A percentile compares a stretch with the other conserved stretches of the same genome.
These are phyloP conservation scores for Fusarium sp. DNA, from an alignment of 2,329 filamentous ascomycete genomes.

Conservation along the genomic window DNA sequence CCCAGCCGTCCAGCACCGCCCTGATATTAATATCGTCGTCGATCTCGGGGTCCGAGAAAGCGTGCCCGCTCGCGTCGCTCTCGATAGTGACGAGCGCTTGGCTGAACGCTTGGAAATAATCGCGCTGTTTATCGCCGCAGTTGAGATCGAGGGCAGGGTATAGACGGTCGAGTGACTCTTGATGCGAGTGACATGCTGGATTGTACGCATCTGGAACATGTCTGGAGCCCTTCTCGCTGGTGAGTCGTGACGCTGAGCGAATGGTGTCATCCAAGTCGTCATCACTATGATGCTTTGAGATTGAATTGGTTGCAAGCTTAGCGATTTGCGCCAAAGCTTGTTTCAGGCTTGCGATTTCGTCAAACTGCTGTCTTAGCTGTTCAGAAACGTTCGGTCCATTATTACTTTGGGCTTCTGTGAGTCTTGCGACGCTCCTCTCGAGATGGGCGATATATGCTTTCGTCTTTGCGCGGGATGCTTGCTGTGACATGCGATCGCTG, in stretches of 20 bases:
- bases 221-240: accelerated
- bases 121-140: not conserved
- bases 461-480: not conserved
- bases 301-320: not conserved
- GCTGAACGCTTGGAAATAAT: not conserved
- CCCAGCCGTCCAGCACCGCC: not conserved
- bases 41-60: not conserved
- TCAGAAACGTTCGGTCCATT: not conserved
- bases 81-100: not conserved
- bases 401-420: accelerated
- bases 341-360: not conserved
- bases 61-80: accelerated
- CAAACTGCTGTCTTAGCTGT: not conserved
- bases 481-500: not conserved
- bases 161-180: not conserved
- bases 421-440: not conserved
- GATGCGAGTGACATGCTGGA: not conserved
- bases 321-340: not conserved
- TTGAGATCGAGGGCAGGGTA: not conserved
- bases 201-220: accelerated
- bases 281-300: accelerated
- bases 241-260: not conserved
- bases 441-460: not conserved
- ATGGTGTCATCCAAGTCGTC: accelerated
- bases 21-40: not conserved